Percentiles rank a stretch among this genome's conserved stretches.
These are phyloP conservation scores for Malus hybrid DNA, from an alignment of 331 rosid genomes.

Conservation along the genomic window DNA sequence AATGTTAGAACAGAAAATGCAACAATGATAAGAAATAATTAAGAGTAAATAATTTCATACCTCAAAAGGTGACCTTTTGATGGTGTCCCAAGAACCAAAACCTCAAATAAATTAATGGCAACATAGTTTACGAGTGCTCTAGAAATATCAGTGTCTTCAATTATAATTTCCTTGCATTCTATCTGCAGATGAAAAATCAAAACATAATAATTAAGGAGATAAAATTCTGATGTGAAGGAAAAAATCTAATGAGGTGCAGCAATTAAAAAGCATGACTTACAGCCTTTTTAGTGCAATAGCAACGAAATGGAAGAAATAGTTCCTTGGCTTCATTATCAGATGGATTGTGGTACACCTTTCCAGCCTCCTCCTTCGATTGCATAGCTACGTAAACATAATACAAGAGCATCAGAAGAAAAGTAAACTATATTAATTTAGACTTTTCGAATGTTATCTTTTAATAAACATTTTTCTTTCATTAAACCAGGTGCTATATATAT, in stretches of 20 bases:
- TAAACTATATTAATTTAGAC: no score
- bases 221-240: not conserved
- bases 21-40: not conserved
- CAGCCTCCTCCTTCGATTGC: slow-evolving; percentile 37
- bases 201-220: not conserved
- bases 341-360: slow-evolving; percentile 35
- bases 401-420: no score
- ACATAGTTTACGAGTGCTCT: slow-evolving; percentile 43
- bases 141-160: slow-evolving; percentile 46
- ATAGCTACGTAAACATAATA: slow-evolving; percentile 24
- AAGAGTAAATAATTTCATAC: slow-evolving; percentile 19
- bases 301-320: slow-evolving; percentile 55
- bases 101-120: slow-evolving; percentile 25
- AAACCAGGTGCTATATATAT: no score
- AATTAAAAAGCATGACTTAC: slow-evolving; percentile 21
- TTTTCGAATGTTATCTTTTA: no score
- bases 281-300: slow-evolving; percentile 57
- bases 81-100: slow-evolving; percentile 57
- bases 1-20: not conserved
- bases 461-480: no score
- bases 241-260: no score
- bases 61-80: slow-evolving; percentile 45
- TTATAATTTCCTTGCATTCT: slow-evolving; percentile 41
- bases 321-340: slow-evolving; percentile 43
- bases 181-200: slow-evolving; percentile 33